Evolutionary conservation across 2,329 filamentous ascomycete genomes (phyloP).

Genomic region (Xylaria sp.): DNA sequence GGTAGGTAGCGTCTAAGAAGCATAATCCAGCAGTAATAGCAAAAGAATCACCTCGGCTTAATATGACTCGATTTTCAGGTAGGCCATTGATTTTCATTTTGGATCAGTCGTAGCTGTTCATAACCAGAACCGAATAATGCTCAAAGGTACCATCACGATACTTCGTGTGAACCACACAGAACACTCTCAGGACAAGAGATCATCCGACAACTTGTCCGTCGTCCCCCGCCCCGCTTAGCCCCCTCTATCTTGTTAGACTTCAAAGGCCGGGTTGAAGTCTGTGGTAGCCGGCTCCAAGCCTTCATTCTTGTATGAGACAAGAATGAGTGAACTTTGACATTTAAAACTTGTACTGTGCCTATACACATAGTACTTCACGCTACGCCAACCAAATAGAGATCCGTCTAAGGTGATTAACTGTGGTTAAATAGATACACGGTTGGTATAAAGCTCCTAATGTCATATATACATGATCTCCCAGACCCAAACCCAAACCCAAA

Average conservation of each 20-base stretch:
- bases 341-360: background rate
- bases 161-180: too few species aligned
- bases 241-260: background rate
- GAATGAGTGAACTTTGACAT: background rate
- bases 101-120: too few species aligned
- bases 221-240: background rate
- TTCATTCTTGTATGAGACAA: background rate
- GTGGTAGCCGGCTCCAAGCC: background rate
- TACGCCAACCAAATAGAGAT: background rate
- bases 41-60: too few species aligned
- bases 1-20: too few species aligned
- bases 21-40: too few species aligned
- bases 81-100: too few species aligned
- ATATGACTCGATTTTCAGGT: too few species aligned
- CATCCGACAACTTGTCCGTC: background rate
- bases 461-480: conserved; percentile 18
- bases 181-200: background rate
- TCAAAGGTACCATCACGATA: too few species aligned
- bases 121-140: too few species aligned
- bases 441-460: conserved; percentile 10
- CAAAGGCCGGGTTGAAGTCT: background rate
- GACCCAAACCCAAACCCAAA: too few species aligned
- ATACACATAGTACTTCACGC: background rate
- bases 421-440: background rate
- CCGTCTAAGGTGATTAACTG: background rate